Evolutionary conservation across 2,329 filamentous ascomycete genomes (phyloP), one percentile per base, ranked within the genome.

Genomic region (Diatrype stigma): DNA sequence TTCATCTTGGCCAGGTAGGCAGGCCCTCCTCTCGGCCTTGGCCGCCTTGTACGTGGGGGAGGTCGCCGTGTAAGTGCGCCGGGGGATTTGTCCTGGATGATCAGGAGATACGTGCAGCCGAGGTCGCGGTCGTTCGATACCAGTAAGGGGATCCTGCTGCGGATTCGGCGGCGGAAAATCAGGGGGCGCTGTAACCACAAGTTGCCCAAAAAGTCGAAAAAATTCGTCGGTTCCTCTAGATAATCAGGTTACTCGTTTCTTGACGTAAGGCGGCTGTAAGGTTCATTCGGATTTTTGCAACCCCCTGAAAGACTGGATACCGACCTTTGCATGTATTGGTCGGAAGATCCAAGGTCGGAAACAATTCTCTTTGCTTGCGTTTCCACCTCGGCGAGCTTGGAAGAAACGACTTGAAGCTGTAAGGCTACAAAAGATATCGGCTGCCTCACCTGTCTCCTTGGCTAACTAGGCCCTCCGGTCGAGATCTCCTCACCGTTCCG

Each of bases 161-260:
- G 0, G 67, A 67, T 19, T 82, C 78, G 3, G 76, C 74, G 2
- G 86, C 67, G 1, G 77, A 71, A n/a, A 35, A 79, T 73, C 10
- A 96, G 79, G 62, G 91, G 86, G 12, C 79, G 79, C 63, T 95
- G 86, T 1, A 96, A 75, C 89, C 90, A 95, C 50, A 96, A 82
- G 51, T 96, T 91, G 1, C 88, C 89, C 0, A 91, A 77, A 1
- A 95, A 74, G 62, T 95, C 90, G 1, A 95, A 78, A 63, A 90
- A 95, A 63, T 95, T 95, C 32, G 90, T 95, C 0, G 90, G 90
- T 64, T 95, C 90, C 65, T 95, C 90, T 2, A 95, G 80, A n/a
- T n/a, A 47, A 95, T 85, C 51, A 95, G 75, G 2, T 95, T 82
- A 57, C 95, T 89, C 0, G 85, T 81, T 7, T 86, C 81, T 55